Evolutionary conservation across 75 land plant species (phyloP).

Genomic region (Selaginella tamariscina): DNA sequence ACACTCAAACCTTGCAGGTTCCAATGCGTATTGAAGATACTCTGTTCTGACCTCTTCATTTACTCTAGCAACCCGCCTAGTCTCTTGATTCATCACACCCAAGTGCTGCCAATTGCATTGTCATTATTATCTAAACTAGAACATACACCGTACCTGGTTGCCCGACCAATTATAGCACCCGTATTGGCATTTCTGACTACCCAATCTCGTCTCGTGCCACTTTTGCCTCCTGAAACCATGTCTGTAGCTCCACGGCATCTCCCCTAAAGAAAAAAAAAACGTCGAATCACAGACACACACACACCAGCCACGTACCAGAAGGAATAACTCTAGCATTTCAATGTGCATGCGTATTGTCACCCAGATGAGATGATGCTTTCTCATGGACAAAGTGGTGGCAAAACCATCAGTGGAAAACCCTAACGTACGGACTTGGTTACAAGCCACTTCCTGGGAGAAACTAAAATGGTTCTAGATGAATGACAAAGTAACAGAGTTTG

Average conservation of each 20-base stretch:
- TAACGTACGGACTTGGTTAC: constrained; percentile 88
- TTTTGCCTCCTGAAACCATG: constrained; percentile 88
- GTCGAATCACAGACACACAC: background rate
- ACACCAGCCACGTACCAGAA: constrained; percentile 38
- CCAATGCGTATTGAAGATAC: constrained; percentile 38
- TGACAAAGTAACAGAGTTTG: background rate
- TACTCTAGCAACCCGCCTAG: constrained; percentile 70
- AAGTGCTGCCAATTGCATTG: constrained; percentile 40
- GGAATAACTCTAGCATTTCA: constrained; percentile 78
- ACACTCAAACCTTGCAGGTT: constrained; percentile 39
- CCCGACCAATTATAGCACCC: constrained; percentile 64
- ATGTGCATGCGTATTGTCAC: constrained; percentile 96
- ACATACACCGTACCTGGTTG: constrained; percentile 81
- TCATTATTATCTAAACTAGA: background rate
- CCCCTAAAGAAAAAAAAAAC: constrained; percentile 38
- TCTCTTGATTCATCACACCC: constrained; percentile 97
- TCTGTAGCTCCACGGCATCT: constrained; percentile 78
- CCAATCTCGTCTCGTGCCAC: constrained; percentile 88
- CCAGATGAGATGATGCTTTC: constrained; percentile 78
- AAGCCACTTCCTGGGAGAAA: constrained; percentile 71
- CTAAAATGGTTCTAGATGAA: background rate
- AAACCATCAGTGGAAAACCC: constrained; percentile 94
- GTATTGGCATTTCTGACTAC: constrained; percentile 56
- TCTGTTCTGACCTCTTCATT: constrained; percentile 69
- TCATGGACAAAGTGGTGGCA: constrained; percentile 77